Evolutionary conservation across 2,329 filamentous ascomycete genomes (phyloP), one percentile per base, ranked within the genome.

Genomic region (Fusarium verticillioides): DNA sequence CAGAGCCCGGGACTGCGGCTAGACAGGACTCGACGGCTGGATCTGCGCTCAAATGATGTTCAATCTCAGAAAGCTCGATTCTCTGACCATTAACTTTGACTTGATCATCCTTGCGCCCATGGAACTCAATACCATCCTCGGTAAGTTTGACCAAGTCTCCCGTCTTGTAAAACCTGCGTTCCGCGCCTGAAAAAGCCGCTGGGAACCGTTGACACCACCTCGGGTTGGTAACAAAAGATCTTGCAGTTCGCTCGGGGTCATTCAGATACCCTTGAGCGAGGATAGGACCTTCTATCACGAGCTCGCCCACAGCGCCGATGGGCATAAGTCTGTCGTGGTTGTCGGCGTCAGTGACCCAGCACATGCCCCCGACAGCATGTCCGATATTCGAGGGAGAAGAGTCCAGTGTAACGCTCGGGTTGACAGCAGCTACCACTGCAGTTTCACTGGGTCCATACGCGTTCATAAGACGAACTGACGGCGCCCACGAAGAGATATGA

Each of bases 201-300:
- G 60, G 8, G 7, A 65, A 60, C 15, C 37, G 36, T 4, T 11
- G 9, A 16, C 64, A 66, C 75, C 75, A 77, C 26, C 21, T 32
- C 0, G 73, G 75, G 39, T 66, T 65, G 30, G 16, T 26, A 16
- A 82, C 75, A 30, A 81, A 82, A 2, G 76, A 74, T 1, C 69
- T 21, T 64, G 78, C 62, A 79, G 84, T 82, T 39, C 68, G 70
- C 11, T 59, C 26, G 11, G 76, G n/a, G 2, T 81, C 77, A 52
- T 87, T 85, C 23, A 87, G 77, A 66, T 89, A 90, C 21, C 86
- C 86, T 32, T 84, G 79, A 26, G 85, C 86, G 9, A 90, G 83
- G 5, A 83, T 83, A 19, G 66, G 61, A 0, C 75, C 75, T 37
- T 83, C 83, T 32, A 86, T 70, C 7, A 82, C 62, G 6, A 84